These are phyloP conservation scores for Sequoiadendron giganteum DNA, from an alignment of 75 land plant genomes.

Conservation along the genomic window DNA sequence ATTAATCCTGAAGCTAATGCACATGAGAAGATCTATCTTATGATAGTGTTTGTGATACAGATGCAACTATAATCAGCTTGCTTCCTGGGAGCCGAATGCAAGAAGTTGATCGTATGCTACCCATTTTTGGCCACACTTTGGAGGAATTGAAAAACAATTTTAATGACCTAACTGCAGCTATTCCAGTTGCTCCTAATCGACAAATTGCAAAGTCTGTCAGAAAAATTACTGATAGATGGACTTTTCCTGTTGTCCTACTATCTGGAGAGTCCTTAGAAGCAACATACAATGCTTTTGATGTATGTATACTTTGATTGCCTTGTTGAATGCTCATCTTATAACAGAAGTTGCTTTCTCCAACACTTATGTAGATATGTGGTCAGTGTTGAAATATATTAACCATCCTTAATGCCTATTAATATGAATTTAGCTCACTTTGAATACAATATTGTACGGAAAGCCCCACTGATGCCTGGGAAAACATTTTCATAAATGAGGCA, in stretches of 20 bases:
- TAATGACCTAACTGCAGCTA: conserved; percentile 45
- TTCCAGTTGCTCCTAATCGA: conserved; percentile 75
- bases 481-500: not conserved
- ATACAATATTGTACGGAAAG: not conserved
- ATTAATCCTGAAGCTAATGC: not conserved
- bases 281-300: conserved; percentile 78
- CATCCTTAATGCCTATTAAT: not conserved
- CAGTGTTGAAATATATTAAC: not conserved
- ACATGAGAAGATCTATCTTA: conserved; percentile 6
- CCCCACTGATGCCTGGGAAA: not conserved
- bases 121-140: conserved; percentile 65
- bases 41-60: conserved; percentile 30
- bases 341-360: not conserved
- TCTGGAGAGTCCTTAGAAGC: conserved; percentile 52
- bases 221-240: conserved; percentile 33
- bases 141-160: conserved; percentile 35
- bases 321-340: not conserved
- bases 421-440: not conserved
- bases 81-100: conserved; percentile 93
- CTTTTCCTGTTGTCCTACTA: conserved; percentile 43
- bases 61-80: conserved; percentile 54
- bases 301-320: conserved; percentile 27
- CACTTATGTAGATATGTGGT: not conserved
- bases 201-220: conserved; percentile 48
- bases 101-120: conserved; percentile 81